These are phyloP conservation scores for Podospora australis DNA, from an alignment of 495 filamentous ascomycete genomes.

Conservation along the genomic window DNA sequence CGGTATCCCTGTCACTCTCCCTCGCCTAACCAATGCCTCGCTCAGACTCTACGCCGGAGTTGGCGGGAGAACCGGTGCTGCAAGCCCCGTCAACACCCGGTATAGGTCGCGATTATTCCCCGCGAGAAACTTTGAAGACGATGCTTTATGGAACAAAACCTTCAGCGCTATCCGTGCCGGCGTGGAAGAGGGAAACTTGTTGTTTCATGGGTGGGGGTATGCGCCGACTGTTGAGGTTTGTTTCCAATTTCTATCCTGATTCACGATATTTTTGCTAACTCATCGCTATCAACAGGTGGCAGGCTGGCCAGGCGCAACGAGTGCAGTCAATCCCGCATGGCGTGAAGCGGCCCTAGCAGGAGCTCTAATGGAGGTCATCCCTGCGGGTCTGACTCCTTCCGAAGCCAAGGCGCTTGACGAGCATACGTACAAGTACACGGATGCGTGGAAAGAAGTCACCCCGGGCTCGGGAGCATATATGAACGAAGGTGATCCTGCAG, in stretches of 20 bases:
- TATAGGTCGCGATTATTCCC: conserved; percentile 51
- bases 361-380: conserved; percentile 33
- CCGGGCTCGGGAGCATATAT: conserved; percentile 39
- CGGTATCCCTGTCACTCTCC: conserved; percentile 27
- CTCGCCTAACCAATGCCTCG: conserved; percentile 6
- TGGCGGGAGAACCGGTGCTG: conserved; percentile 9
- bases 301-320: conserved; percentile 35
- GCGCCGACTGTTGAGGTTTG: conserved; percentile 20
- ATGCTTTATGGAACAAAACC: conserved; percentile 38
- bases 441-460: conserved; percentile 28
- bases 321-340: conserved; percentile 51
- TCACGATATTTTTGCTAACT: too few species aligned
- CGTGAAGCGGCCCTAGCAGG: conserved; percentile 48
- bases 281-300: too few species aligned
- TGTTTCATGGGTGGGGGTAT: conserved; percentile 41
- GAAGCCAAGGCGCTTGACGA: conserved; percentile 22
- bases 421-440: conserved; percentile 20
- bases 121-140: conserved; percentile 37
- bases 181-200: conserved; percentile 37
- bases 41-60: conserved; percentile 21
- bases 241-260: too few species aligned
- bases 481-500: conserved; percentile 47
- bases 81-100: conserved; percentile 25
- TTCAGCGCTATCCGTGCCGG: conserved; percentile 42
- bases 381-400: conserved; percentile 19